Conservation (phyloP, 75 land plant species). For the Azolla pinnata region DNA sequence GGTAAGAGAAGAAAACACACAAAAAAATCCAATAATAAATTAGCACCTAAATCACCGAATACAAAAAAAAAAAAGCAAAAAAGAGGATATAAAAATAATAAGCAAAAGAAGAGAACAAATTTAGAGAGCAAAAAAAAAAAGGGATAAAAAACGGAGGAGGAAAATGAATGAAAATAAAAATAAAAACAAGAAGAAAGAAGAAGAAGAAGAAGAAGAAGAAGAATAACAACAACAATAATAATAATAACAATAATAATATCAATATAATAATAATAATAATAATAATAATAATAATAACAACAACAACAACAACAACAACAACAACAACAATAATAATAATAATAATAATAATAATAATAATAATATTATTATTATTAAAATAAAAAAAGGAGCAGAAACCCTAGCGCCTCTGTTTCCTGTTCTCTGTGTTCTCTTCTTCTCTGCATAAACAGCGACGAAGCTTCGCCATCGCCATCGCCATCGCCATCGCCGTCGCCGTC, state of each 20-base stretch:
- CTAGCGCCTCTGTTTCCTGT: neutral
- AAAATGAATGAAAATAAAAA: neutral
- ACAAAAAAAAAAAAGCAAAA: neutral
- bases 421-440: no score
- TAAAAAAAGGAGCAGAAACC: neutral
- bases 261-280: neutral
- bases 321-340: neutral
- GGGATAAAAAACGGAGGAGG: neutral
- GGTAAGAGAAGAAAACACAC: no score
- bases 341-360: neutral
- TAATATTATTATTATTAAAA: neutral
- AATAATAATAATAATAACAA: neutral
- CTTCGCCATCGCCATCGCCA: no score
- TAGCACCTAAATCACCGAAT: neutral
- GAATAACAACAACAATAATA: neutral
- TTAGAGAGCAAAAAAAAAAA: neutral
- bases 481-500: no score
- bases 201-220: conserved; percentile 2
- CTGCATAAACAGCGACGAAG: no score
- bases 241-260: neutral
- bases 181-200: neutral
- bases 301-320: neutral
- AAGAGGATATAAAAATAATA: neutral
- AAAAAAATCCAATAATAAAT: no score
- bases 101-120: neutral